Conservation (phyloP, 2,329 filamentous ascomycete genomes). For the Emmonsiellopsis sp. region DNA sequence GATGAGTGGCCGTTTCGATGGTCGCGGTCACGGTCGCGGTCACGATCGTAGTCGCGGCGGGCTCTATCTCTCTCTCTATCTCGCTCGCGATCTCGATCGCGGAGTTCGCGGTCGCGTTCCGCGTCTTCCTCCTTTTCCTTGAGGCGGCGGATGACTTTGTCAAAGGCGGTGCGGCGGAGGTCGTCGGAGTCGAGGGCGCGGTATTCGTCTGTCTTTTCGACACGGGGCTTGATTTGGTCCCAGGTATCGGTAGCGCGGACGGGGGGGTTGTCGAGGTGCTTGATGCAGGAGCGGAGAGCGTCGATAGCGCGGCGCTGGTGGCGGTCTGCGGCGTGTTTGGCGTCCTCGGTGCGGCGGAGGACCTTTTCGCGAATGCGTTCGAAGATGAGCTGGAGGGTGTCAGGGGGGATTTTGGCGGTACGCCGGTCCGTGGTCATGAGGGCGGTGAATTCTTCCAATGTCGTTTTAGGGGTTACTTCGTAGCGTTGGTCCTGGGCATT, state of each 20-base stretch:
- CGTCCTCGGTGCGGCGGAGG: conserved; percentile 70
- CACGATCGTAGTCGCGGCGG: conserved; percentile 39
- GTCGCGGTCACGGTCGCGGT: conserved; percentile 42
- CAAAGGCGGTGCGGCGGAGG: conserved; percentile 71
- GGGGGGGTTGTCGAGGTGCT: conserved; percentile 72
- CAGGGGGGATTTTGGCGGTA: conserved; percentile 75
- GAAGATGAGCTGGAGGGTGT: conserved; percentile 72
- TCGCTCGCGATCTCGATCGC: conserved; percentile 44
- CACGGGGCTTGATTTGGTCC: conserved; percentile 72
- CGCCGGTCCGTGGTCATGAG: conserved; percentile 78
- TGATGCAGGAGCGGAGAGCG: conserved; percentile 73
- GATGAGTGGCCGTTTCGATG: conserved; percentile 37
- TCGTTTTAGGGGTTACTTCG: conserved; percentile 78
- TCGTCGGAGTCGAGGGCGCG: conserved; percentile 75
- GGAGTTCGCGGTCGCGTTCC: conserved; percentile 49
- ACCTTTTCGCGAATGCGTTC: conserved; percentile 82
- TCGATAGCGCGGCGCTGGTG: conserved; percentile 79
- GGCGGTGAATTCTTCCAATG: conserved; percentile 76
- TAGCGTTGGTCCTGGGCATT: conserved; percentile 68
- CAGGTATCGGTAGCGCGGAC: conserved; percentile 70
- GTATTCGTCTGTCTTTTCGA: conserved; percentile 77
- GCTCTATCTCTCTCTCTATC: conserved; percentile 46
- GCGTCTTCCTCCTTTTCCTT: conserved; percentile 80
- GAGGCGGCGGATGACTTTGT: conserved; percentile 83
- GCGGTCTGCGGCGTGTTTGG: conserved; percentile 71